These are phyloP conservation scores for Pistacia integerrima DNA, from an alignment of 345 rosid genomes.

Conservation along the genomic window DNA sequence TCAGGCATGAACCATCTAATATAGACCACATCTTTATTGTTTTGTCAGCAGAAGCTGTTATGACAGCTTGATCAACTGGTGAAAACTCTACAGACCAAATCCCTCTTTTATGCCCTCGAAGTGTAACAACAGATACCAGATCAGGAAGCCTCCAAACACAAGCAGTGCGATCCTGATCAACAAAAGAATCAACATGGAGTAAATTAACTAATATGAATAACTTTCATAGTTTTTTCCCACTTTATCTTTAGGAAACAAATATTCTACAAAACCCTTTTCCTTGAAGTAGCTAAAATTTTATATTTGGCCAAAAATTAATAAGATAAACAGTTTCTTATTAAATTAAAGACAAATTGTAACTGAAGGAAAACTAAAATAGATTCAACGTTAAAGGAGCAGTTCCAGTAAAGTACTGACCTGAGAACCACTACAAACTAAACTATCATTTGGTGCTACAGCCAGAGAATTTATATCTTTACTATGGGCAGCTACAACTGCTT, in stretches of 20 bases:
- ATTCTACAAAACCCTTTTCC: not conserved
- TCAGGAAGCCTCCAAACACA: slow-evolving; percentile 93
- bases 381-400: not conserved
- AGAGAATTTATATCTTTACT: slow-evolving; percentile 89
- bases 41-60: slow-evolving; percentile 95
- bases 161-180: slow-evolving; percentile 87
- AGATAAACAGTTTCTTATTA: not conserved
- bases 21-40: slow-evolving; percentile 91
- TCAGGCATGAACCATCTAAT: slow-evolving; percentile 91
- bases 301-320: not conserved
- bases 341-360: not conserved
- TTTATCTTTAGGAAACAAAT: not conserved
- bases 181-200: slow-evolving; percentile 16
- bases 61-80: slow-evolving; percentile 91
- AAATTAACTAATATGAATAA: not conserved
- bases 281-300: not conserved
- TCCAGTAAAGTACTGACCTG: slow-evolving; percentile 52
- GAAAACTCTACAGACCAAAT: slow-evolving; percentile 98
- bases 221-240: not conserved
- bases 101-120: slow-evolving; percentile 92
- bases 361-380: not conserved
- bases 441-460: slow-evolving; percentile 89
- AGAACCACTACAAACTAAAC: slow-evolving; percentile 90
- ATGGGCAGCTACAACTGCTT: slow-evolving; percentile 94
- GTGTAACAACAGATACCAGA: slow-evolving; percentile 73